Base-by-base conservation (phyloP, 2,329 filamentous ascomycete species). In the Sarocladium brachiariae region DNA sequence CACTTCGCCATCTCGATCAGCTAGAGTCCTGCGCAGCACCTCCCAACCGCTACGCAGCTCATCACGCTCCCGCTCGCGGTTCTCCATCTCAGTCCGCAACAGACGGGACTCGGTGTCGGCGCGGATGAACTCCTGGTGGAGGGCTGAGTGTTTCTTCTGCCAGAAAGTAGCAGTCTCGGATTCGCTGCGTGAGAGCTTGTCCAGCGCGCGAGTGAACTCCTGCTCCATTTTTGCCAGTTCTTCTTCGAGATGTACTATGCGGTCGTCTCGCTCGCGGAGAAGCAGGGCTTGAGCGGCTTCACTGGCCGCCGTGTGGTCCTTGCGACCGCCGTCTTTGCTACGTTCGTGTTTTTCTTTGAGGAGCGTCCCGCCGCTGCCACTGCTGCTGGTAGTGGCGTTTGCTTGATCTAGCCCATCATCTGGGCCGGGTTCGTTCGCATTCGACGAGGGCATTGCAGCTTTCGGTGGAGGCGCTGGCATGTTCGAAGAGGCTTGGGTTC, bases 81-180 rank as follows among this genome's bases (percentile, higher is more conserved):
- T 65, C 35, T 74, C 71, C n/a, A 73, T 65, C 59, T 81, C 76
- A 45, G 69, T 65, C 35, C 71, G 67, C 38, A 81, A 63, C 25
- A 79, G 62, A 9, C 75, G 68, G 54, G 81, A 66, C 57, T 80
- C 74, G 14, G 75, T 73, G 57, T 81, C 78, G 4, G 70, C 70
- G 21, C 73, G 69, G 38, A 76, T 62, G 54, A 73, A 75, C 57
- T 75, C 74, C 63, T 76, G 73, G 61, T 80, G 73, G 39, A 81
- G 62, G 27, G 62, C 63, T 52, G 71, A 72, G 63, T 80, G 73
- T 58, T 78, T 80, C 39, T 70, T 63, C 63, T 82, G 78, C 77
- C 80, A 83, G 60, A 77, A 80, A 13, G 70, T 70, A 2, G 77
- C 70, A 47, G 72, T 74, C 61, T 81, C 77, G 63, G 70, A 74